Base-by-base conservation (phyloP, 2,329 filamentous ascomycete genomes). In the Colletotrichum liriopes region DNA sequence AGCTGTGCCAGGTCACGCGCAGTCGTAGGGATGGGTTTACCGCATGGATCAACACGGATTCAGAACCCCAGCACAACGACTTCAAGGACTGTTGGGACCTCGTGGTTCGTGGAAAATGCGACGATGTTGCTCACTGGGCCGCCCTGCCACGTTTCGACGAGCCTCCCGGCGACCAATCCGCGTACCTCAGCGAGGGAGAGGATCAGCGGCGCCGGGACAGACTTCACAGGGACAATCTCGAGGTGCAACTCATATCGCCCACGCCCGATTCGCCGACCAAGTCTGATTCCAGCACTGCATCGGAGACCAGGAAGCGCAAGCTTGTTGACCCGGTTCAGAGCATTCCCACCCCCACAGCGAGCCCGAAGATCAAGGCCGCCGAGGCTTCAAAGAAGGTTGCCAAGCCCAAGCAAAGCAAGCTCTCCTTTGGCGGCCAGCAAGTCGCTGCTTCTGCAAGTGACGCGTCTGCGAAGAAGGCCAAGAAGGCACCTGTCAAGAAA, bases 1-100 rank as follows among this genome's bases (percentile, higher is more conserved):
- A 98, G 81, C 91, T 98, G 88, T 98, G 95, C 81, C 91, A 92
- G 61, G 92, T 94, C 41, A 94, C 97, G n/a, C 90, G 95, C 73
- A 91, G 92, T 77, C 91, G 94, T 66, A 91, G 90, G 75, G 93
- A 97, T 76, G 95, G 96, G 0, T 90, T 98, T 71, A 94, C 95
- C 0, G 92, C 97, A 61, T 99, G 96, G 94, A 94, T 99, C 82
- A 98, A 98, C 82, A 90, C 94, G 65, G 95, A 98, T 72, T 87
- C 93, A 0, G 93, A 94, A 75, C 96, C 96, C 1, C 89, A 92
- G 54, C 93, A 93, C 26, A 92, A 90, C 75, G 95, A 98, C 71
- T 92, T 98, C 74, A 95, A 96, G 79, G 93, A 97, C 74, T 95
- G 94, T 78, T 99, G 95, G 93, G 96, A 99, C 81, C 84, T 98